Base-by-base conservation (phyloP, 768 basidiomycete species). In the Lactarius trivialis region DNA sequence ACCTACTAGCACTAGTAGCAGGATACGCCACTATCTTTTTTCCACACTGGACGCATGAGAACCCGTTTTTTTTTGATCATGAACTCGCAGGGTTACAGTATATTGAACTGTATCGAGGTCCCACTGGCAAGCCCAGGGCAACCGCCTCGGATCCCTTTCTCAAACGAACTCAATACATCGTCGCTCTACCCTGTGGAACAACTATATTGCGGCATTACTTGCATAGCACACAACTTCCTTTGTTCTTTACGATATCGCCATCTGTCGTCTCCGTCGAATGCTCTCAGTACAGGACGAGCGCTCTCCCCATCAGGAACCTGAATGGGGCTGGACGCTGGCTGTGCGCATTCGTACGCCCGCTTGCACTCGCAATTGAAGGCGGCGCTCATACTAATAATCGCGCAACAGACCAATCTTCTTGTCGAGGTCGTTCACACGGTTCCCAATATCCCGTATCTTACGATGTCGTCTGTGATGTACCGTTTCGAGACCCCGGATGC, bases 401-500 rank as follows among this genome's bases (percentile, higher is more conserved):
- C 30, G 30, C 30, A 30, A 30, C 30, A 30, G 30, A 6, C 30
- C 81, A 19, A 97, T 82, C 76, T 93, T 96, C 81, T 89, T 88
- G 75, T 92, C 89, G 55, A 95, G 76, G 50, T 95, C 94, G 2
- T 73, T 69, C 24, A 98, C 75, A 55, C 92, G 84, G 9, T 79
- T 72, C 9, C n/a, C n/a, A n/a, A n/a, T n/a, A n/a, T n/a, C n/a
- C 92, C 91, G 69, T 96, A 87, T 50, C 91, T 81, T 68, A 92
- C 79, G 43, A 98, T 81, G 63, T 97, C 96, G 64, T 98, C 94
- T 54, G 83, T 83, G 70, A 98, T 83, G 71, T 97, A 94, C 15
- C 85, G 80, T 67, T 95, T 30, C 92, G 1, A 98, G 81, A 64
- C 91, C 88, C 68, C 85, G 80, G 8, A 93, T 76, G 59, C 84